Evolutionary conservation across 352 stramenopile genomes (phyloP).

Genomic region (Pythium diclinum): DNA sequence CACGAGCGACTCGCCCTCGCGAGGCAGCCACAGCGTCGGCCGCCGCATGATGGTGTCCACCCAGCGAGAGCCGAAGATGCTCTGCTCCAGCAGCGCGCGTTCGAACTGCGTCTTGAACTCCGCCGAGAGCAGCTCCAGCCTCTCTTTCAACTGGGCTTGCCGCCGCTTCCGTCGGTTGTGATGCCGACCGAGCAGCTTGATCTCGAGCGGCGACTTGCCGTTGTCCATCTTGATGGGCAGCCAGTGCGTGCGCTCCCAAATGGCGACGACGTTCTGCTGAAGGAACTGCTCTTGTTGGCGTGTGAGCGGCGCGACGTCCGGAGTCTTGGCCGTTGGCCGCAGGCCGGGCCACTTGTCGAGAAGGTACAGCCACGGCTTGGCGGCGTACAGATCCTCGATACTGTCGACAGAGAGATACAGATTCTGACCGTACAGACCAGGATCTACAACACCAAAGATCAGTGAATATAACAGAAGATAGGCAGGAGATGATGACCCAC

Average conservation of each 20-base stretch:
- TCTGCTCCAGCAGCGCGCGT: constrained; percentile 32
- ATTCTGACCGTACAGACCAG: constrained; percentile 23
- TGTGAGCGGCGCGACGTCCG: constrained; percentile 25
- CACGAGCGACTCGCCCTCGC: constrained; percentile 34
- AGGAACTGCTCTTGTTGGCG: constrained; percentile 36
- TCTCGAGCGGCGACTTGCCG: constrained; percentile 30
- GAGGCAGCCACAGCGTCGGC: constrained; percentile 41
- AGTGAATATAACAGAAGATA: not conserved
- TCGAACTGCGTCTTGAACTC: constrained; percentile 30
- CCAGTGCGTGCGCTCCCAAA: constrained; percentile 51
- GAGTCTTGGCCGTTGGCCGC: constrained; percentile 15
- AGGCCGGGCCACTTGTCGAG: constrained; percentile 30
- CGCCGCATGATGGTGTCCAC: constrained; percentile 34
- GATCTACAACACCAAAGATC: constrained; percentile 11
- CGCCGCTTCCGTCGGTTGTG: constrained; percentile 44
- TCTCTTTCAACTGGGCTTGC: constrained; percentile 35
- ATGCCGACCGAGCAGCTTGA: constrained; percentile 29
- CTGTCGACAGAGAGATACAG: constrained; percentile 21
- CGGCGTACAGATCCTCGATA: constrained; percentile 28
- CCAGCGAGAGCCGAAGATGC: constrained; percentile 34
- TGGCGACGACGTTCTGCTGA: constrained; percentile 31
- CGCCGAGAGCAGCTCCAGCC: constrained; percentile 29
- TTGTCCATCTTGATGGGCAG: constrained; percentile 50
- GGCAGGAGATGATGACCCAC: not conserved
- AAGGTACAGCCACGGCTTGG: constrained; percentile 27